Conservation (phyloP, 2,329 filamentous ascomycete genomes). For the Alternaria alternata region DNA sequence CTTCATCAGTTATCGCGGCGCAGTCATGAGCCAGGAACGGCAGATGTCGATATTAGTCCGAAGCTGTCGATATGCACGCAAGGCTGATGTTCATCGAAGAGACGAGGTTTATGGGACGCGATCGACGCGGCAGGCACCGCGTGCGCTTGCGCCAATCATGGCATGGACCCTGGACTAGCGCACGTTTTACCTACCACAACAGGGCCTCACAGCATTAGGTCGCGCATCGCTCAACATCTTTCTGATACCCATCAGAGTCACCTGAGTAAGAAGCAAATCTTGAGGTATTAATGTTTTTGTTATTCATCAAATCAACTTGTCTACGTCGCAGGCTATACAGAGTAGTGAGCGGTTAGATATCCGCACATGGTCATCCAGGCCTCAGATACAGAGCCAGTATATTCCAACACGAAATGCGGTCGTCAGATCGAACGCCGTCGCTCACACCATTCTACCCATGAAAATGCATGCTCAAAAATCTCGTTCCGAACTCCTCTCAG, state of each 20-base stretch:
- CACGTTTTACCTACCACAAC: conserved; percentile 16
- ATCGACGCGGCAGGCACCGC: conserved; percentile 13
- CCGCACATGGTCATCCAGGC: conserved; percentile 6
- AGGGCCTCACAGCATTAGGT: conserved; percentile 22
- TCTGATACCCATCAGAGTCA: conserved; percentile 2
- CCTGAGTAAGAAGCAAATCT: conserved; percentile 5
- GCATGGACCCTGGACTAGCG: conserved; percentile 9
- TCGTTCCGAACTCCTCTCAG: conserved; percentile 2
- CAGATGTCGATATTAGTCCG: conserved; percentile 1
- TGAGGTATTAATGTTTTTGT: not conserved
- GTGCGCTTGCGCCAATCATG: conserved; percentile 21
- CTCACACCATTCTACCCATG: conserved; percentile 36
- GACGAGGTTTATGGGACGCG: conserved; percentile 20
- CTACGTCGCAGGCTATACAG: conserved; percentile 1
- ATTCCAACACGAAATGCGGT: conserved; percentile 4
- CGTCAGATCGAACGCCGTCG: conserved; percentile 28
- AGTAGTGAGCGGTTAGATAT: conserved; percentile 1
- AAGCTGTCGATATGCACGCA: conserved; percentile 1
- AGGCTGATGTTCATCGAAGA: conserved; percentile 5
- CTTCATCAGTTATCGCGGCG: conserved; percentile 11
- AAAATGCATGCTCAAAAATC: conserved; percentile 36
- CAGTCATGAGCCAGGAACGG: conserved; percentile 1
- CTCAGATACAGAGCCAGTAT: conserved; percentile 1
- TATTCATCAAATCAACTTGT: conserved; percentile 6
- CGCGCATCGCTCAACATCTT: conserved; percentile 5